A percentile compares a stretch with the other conserved stretches of the same genome.
phyloP scores from a whole-genome alignment of 768 basidiomycete genomes.

The Lepiota brunneoincarnata region DNA sequence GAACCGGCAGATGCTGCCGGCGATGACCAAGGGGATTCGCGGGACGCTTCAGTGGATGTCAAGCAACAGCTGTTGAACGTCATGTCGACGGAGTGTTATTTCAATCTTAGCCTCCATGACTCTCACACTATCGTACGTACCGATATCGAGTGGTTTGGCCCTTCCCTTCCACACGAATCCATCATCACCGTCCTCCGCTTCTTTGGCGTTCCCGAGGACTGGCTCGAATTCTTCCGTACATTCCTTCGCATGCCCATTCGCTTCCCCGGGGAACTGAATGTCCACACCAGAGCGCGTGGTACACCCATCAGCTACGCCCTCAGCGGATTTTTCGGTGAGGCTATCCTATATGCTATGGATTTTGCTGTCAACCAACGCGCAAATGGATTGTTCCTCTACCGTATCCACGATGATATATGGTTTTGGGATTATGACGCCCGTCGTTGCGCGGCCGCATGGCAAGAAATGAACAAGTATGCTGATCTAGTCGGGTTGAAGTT shows the following conservation, averaged over 20 bases:
- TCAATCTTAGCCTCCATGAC: slow-evolving; percentile 34
- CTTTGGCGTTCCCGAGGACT: slow-evolving; percentile 34
- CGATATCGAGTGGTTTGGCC: slow-evolving; percentile 43
- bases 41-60: slow-evolving; percentile 19
- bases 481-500: slow-evolving; percentile 37
- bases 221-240: slow-evolving; percentile 31
- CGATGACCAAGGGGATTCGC: slow-evolving; percentile 11
- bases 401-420: slow-evolving; percentile 48
- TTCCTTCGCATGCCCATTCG: slow-evolving; percentile 32
- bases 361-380: slow-evolving; percentile 44
- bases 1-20: slow-evolving; percentile 22
- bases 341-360: slow-evolving; percentile 43
- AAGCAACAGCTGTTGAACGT: slow-evolving; percentile 40
- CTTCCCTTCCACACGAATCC: slow-evolving; percentile 37
- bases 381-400: slow-evolving; percentile 38
- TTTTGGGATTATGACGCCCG: slow-evolving; percentile 32
- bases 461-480: slow-evolving; percentile 40
- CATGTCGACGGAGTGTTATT: slow-evolving; percentile 37
- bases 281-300: slow-evolving; percentile 36
- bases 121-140: slow-evolving; percentile 35
- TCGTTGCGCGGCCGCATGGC: slow-evolving; percentile 36
- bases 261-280: slow-evolving; percentile 29
- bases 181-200: slow-evolving; percentile 37
- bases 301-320: slow-evolving; percentile 41
- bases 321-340: slow-evolving; percentile 39